A percentile compares a stretch with the other conserved stretches of the same genome.
Evolutionary conservation across 2,329 filamentous ascomycete species (phyloP).

Genomic region (Botryotinia globosa): DNA sequence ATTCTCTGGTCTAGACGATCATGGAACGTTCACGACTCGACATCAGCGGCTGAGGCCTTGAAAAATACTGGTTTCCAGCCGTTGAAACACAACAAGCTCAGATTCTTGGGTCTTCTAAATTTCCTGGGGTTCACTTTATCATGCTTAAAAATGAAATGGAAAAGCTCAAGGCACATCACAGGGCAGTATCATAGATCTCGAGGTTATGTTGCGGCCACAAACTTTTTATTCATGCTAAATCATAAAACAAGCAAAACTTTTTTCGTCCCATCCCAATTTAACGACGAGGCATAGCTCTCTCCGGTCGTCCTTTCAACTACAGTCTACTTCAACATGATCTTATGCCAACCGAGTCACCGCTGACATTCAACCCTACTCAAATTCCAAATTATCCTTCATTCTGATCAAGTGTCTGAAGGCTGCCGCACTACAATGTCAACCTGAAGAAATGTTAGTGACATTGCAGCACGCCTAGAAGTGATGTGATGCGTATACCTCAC

Average conservation of each 20-base stretch:
- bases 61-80: neutral
- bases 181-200: neutral
- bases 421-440: neutral
- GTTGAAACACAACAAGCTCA: too few relatives aligned
- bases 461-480: neutral
- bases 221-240: constrained; percentile 3
- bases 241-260: neutral
- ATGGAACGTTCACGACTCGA: neutral
- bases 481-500: neutral
- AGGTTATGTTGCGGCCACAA: neutral
- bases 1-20: neutral
- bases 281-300: neutral
- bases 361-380: neutral
- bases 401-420: neutral
- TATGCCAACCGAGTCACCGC: neutral
- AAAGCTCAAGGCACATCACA: neutral
- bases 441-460: constrained; percentile 3
- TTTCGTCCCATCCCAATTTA: neutral
- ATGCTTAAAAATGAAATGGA: neutral
- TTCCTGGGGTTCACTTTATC: neutral
- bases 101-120: neutral
- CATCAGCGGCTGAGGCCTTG: neutral
- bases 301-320: neutral
- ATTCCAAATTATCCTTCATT: neutral
- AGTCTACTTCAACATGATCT: neutral